These are phyloP conservation scores for Fusarium tanahbumbuense DNA, from an alignment of 2,329 filamentous ascomycete genomes.

Conservation along the genomic window DNA sequence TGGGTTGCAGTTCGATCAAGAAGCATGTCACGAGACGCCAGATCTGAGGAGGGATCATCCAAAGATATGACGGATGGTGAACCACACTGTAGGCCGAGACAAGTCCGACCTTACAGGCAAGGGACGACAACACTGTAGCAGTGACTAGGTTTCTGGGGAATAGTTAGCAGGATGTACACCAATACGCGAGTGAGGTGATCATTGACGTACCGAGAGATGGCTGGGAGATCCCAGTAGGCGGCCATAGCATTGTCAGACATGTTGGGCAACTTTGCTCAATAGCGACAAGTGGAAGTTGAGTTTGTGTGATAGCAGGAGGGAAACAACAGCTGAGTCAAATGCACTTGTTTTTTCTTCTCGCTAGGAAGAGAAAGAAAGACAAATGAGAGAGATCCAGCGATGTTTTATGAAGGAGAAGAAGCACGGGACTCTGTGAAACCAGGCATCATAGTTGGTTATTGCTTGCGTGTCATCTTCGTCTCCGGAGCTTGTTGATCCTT, in stretches of 20 bases:
- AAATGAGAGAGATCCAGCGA: constrained; percentile 8
- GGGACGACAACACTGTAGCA: constrained; percentile 69
- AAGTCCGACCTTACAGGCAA: constrained; percentile 67
- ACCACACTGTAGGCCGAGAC: constrained; percentile 61
- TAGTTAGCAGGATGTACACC: constrained; percentile 35
- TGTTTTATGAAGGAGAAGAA: constrained; percentile 39
- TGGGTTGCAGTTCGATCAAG: constrained; percentile 53
- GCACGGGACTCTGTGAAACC: constrained; percentile 39
- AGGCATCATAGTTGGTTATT: constrained; percentile 49
- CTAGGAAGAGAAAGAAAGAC: constrained; percentile 8
- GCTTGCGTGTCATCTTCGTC: constrained; percentile 52
- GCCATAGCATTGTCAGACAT: constrained; percentile 50
- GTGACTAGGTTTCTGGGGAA: constrained; percentile 73
- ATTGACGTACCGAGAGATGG: constrained; percentile 56
- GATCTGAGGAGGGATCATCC: constrained; percentile 61
- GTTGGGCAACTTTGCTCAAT: constrained; percentile 50
- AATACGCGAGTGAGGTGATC: not conserved
- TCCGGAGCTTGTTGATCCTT: constrained; percentile 36
- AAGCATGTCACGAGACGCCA: constrained; percentile 59
- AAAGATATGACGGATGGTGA: constrained; percentile 64
- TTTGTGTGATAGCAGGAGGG: constrained; percentile 17
- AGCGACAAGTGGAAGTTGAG: constrained; percentile 7
- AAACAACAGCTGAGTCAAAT: constrained; percentile 33
- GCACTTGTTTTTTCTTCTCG: constrained; percentile 4
- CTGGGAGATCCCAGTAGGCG: constrained; percentile 56